These are phyloP conservation scores for Thermomucor indicae-seudaticae DNA, from an alignment of 371 early-diverging fungal genomes.

Conservation along the genomic window DNA sequence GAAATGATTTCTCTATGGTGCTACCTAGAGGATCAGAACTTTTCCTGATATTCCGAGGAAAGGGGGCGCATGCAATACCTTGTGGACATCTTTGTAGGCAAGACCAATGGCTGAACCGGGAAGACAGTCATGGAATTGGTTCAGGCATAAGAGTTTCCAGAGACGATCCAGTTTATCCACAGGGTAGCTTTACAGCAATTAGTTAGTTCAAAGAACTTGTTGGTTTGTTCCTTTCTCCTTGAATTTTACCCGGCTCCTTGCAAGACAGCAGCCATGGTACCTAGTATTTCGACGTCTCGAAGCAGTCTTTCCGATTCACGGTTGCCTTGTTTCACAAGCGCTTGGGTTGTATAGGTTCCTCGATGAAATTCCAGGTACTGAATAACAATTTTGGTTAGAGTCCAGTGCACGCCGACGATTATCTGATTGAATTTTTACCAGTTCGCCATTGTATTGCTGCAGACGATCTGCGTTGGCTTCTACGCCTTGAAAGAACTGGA, in stretches of 20 bases:
- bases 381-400: background rate
- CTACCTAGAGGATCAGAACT: constrained; percentile 10
- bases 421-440: constrained; percentile 45
- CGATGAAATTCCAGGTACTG: constrained; percentile 88
- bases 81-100: constrained; percentile 82
- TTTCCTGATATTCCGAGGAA: background rate
- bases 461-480: constrained; percentile 64
- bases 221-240: too few relatives aligned
- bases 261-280: constrained; percentile 35
- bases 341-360: constrained; percentile 96
- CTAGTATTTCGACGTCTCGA: constrained; percentile 78
- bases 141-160: constrained; percentile 92
- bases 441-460: constrained; percentile 89
- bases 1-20: constrained; percentile 40
- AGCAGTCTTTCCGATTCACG: constrained; percentile 82
- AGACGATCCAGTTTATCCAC: constrained; percentile 65
- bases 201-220: too few relatives aligned
- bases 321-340: constrained; percentile 79
- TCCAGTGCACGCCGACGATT: background rate
- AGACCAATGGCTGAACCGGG: constrained; percentile 91
- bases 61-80: constrained; percentile 30
- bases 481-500: constrained; percentile 75
- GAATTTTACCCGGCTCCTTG: background rate
- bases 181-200: constrained; percentile 69
- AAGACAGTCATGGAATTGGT: constrained; percentile 96